These are phyloP conservation scores for Mimosa bimucronata DNA, from an alignment of 306 rosid species.

Conservation along the genomic window DNA sequence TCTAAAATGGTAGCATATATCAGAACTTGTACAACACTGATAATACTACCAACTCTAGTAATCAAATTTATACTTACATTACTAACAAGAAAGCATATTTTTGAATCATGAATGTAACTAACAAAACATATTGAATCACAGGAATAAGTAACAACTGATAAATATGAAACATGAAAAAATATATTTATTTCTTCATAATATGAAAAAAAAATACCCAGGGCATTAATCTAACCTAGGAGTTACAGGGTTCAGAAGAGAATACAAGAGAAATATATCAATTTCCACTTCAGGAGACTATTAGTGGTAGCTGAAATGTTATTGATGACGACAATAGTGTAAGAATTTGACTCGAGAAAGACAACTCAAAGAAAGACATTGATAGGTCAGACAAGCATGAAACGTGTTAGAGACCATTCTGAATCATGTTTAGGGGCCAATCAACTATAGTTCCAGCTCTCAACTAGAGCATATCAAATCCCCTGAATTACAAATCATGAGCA, in stretches of 20 bases:
- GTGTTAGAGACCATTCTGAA: not conserved
- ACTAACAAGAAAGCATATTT: not conserved
- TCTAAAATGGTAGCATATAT: not conserved
- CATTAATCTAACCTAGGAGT: not conserved
- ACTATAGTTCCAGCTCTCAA: not conserved
- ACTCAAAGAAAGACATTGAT: not conserved
- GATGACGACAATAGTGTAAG: not conserved
- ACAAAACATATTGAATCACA: not conserved
- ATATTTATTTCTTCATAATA: not conserved
- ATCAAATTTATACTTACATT: not conserved
- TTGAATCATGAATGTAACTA: not conserved
- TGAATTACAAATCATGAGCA: not conserved
- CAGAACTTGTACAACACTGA: not conserved
- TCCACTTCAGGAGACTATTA: slow-evolving; percentile 12
- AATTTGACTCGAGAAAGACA: slow-evolving; percentile 10
- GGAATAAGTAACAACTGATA: not conserved
- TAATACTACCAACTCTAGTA: not conserved
- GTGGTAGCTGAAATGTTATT: not conserved
- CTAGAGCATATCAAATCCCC: not conserved
- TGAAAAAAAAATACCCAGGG: not conserved
- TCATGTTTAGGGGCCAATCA: not conserved
- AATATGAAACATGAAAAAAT: not conserved
- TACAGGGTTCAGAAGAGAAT: not conserved
- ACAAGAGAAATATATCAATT: not conserved
- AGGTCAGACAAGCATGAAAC: not conserved